These are phyloP conservation scores for Sesbania bispinosa DNA, from an alignment of 306 rosid species.

Conservation along the genomic window DNA sequence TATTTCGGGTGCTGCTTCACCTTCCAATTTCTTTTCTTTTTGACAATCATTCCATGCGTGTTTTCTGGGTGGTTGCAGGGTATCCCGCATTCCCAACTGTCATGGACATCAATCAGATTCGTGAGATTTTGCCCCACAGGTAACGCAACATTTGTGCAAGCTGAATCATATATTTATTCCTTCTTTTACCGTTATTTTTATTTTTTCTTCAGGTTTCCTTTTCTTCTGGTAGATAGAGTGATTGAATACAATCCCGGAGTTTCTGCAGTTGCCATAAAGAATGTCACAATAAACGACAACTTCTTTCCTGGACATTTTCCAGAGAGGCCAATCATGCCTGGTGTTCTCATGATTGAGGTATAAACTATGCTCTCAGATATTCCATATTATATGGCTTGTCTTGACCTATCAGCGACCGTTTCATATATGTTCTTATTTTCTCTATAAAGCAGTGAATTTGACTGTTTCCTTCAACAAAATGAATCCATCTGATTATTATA, in stretches of 20 bases:
- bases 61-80: constrained; percentile 37
- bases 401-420: no score
- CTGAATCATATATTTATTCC: neutral
- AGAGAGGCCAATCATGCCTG: no score
- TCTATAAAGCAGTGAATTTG: no score
- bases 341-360: constrained; percentile 92
- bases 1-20: no score
- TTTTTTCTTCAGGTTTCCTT: constrained; percentile 61
- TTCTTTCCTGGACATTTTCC: constrained; percentile 92
- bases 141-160: neutral
- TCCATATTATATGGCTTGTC: no score
- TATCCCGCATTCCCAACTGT: constrained; percentile 81
- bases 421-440: no score
- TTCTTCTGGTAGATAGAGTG: constrained; percentile 84
- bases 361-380: neutral
- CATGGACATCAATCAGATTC: constrained; percentile 80
- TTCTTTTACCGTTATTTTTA: neutral
- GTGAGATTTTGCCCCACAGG: constrained; percentile 88
- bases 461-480: no score
- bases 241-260: constrained; percentile 51
- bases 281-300: constrained; percentile 71
- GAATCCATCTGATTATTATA: no score
- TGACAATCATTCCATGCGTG: neutral
- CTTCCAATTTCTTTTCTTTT: neutral
- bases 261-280: constrained; percentile 49